phyloP scores from a whole-genome alignment of 106 monocot genomes.

The Dendrobium officinale region DNA sequence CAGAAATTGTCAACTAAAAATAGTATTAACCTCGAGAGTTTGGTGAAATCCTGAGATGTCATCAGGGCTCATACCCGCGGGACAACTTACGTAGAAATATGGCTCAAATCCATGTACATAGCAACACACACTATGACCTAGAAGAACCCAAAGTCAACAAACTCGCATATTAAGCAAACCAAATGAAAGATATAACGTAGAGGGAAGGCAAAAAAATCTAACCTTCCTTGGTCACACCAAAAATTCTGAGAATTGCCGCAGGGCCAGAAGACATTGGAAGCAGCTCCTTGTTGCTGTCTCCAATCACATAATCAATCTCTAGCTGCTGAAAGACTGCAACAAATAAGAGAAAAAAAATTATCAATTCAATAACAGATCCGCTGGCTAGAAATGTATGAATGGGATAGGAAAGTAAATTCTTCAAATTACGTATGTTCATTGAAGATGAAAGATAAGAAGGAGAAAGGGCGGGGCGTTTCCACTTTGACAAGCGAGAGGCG shows the following conservation, averaged over 20 bases:
- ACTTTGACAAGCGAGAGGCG: constrained; percentile 63
- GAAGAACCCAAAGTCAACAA: constrained; percentile 10
- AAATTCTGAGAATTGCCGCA: constrained; percentile 86
- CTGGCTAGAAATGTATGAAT: not conserved
- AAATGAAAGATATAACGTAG: not conserved
- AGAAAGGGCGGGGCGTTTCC: constrained; percentile 74
- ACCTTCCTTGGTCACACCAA: constrained; percentile 97
- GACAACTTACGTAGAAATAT: constrained; percentile 90
- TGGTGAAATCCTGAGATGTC: constrained; percentile 81
- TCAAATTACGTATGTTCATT: constrained; percentile 43
- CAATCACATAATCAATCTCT: constrained; percentile 95
- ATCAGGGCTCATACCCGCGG: constrained; percentile 81
- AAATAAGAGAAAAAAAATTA: constrained; percentile 2
- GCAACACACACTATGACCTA: constrained; percentile 96
- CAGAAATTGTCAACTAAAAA: not conserved
- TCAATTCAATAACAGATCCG: not conserved
- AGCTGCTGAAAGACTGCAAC: constrained; percentile 91
- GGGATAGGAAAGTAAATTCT: not conserved
- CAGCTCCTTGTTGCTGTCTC: constrained; percentile 66
- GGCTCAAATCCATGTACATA: constrained; percentile 96
- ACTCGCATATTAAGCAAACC: not conserved
- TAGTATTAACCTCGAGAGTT: constrained; percentile 57
- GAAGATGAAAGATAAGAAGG: constrained; percentile 33
- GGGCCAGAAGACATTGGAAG: constrained; percentile 67
- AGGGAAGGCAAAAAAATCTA: not conserved